Conservation (phyloP, 768 basidiomycete species). For the Rhodocollybia butyracea region DNA sequence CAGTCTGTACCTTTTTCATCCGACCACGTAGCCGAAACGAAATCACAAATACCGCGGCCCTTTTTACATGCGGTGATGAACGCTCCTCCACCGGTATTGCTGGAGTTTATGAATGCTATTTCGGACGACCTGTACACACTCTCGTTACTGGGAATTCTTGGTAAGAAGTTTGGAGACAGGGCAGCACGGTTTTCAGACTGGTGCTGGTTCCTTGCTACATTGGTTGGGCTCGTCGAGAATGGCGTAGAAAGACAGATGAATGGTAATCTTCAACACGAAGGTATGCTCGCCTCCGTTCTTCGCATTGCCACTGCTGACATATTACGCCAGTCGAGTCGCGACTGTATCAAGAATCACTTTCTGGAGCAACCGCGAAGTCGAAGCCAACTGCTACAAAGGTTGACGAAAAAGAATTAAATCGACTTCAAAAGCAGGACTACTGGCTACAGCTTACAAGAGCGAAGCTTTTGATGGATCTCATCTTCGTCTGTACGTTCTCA, state of each 20-base stretch:
- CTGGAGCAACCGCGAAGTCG: conserved; percentile 66
- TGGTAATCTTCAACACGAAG: conserved; percentile 57
- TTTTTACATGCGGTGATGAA: conserved; percentile 74
- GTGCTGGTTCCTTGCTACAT: conserved; percentile 81
- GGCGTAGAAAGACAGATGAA: conserved; percentile 75
- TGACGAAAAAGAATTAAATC: conserved; percentile 67
- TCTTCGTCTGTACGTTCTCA: conserved; percentile 70
- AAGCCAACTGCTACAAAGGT: conserved; percentile 53
- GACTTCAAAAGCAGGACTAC: conserved; percentile 68
- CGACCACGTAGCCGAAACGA: conserved; percentile 33
- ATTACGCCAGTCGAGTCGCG: conserved; percentile 60
- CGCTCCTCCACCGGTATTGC: conserved; percentile 77
- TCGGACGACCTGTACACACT: conserved; percentile 83
- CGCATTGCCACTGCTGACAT: conserved; percentile 5
- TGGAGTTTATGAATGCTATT: conserved; percentile 71
- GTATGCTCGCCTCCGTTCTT: conserved; percentile 31
- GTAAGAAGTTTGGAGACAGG: conserved; percentile 59
- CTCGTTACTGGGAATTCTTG: conserved; percentile 65
- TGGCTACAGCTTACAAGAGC: conserved; percentile 70
- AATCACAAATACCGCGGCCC: conserved; percentile 44
- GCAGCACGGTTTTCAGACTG: conserved; percentile 78
- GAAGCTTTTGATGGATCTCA: conserved; percentile 80
- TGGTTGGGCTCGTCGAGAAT: conserved; percentile 82
- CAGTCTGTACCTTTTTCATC: conserved; percentile 63
- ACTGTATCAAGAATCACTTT: conserved; percentile 70